Percentiles rank a stretch among this genome's conserved stretches.
phyloP scores from a whole-genome alignment of 257 asterid genomes.

The Phtheirospermum japonicum region DNA sequence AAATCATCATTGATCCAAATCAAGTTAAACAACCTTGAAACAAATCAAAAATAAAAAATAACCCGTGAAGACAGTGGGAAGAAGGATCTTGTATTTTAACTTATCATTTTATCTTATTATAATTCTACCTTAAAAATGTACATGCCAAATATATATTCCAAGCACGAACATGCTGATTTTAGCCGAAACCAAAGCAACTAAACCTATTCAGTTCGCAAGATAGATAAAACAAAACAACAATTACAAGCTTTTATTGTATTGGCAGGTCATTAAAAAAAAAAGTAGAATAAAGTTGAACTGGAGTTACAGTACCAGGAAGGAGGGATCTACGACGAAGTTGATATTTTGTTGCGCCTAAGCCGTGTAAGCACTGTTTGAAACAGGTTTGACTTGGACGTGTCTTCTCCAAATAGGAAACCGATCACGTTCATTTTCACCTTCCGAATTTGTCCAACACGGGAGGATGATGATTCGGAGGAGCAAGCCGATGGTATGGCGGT shows the following conservation, averaged over 20 bases:
- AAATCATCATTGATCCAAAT: no score
- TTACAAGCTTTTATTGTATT: neutral
- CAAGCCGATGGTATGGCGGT: constrained; percentile 41
- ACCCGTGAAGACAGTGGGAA: no score
- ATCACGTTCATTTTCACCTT: constrained; percentile 38
- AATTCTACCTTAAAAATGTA: no score
- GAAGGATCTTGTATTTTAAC: no score
- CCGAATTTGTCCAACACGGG: constrained; percentile 26
- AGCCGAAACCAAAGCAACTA: no score
- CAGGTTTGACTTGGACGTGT: constrained; percentile 34
- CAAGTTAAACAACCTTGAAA: no score
- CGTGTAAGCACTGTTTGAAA: constrained; percentile 27
- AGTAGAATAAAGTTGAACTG: neutral
- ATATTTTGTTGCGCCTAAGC: constrained; percentile 30
- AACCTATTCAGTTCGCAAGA: no score
- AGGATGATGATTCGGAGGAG: constrained; percentile 19
- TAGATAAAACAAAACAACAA: neutral
- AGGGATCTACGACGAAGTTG: constrained; percentile 16
- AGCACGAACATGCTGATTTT: neutral
- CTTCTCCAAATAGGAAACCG: constrained; percentile 30
- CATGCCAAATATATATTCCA: no score
- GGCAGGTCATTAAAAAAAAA: neutral
- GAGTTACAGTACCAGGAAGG: neutral
- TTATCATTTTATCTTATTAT: no score
- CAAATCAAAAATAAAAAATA: no score